Conservation (phyloP, 2,329 filamentous ascomycete genomes). For the Cucurbitaria berberidis region DNA sequence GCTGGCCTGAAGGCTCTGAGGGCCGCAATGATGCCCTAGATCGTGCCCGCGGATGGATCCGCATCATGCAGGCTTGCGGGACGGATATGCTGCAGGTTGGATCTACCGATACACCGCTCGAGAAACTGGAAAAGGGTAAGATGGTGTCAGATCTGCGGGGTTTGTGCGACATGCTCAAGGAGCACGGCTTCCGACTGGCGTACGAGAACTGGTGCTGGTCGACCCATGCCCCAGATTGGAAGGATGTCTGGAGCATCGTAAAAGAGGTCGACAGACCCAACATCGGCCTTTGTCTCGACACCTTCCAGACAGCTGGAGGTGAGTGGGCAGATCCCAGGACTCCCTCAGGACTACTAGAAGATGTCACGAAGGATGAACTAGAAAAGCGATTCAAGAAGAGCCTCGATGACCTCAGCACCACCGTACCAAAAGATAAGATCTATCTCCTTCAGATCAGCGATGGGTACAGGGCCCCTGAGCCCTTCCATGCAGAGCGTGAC, state of each 20-base stretch:
- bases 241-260: slow-evolving; percentile 72
- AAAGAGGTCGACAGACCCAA: slow-evolving; percentile 67
- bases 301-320: slow-evolving; percentile 74
- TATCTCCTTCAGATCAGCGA: slow-evolving; percentile 78
- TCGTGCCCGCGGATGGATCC: slow-evolving; percentile 70
- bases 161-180: slow-evolving; percentile 60
- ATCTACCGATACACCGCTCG: slow-evolving; percentile 66
- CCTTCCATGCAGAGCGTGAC: slow-evolving; percentile 59
- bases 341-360: slow-evolving; percentile 63
- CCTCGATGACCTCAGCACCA: slow-evolving; percentile 61
- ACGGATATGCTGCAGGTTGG: slow-evolving; percentile 72
- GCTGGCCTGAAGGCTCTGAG: slow-evolving; percentile 66
- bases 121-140: slow-evolving; percentile 59
- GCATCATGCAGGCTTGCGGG: slow-evolving; percentile 72
- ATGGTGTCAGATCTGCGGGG: slow-evolving; percentile 68
- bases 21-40: slow-evolving; percentile 68
- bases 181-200: slow-evolving; percentile 66
- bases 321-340: slow-evolving; percentile 78
- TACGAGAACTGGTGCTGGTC: slow-evolving; percentile 81
- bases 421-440: slow-evolving; percentile 72
- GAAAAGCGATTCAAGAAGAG: slow-evolving; percentile 60
- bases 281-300: slow-evolving; percentile 77
- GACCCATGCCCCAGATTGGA: slow-evolving; percentile 72
- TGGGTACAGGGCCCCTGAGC: slow-evolving; percentile 67
- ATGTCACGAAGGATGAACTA: slow-evolving; percentile 54